Evolutionary conservation across 306 rosid species (phyloP), one percentile per base, ranked within the genome.

Genomic region (Potentilla sterilis): DNA sequence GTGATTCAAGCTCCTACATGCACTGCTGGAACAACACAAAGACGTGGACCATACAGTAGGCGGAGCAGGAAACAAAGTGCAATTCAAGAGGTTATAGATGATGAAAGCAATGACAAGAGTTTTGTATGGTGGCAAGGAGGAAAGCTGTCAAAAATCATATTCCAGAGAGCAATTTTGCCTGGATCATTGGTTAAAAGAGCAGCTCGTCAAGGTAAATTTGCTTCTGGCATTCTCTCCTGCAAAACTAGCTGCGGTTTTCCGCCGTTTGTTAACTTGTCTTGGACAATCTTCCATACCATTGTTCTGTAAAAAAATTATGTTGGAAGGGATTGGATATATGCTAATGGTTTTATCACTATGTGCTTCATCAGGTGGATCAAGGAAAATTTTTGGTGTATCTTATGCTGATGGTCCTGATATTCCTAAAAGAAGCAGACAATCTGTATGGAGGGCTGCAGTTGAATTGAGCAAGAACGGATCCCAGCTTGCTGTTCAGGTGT

Each of bases 401-500:
- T 96, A 92, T 78, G 86, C 88, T 65, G 98, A 95, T 83, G 88
- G 91, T 77, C 84, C 83, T 65, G 97, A 96, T 79, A 84, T 90
- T 75, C 97, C 97, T 16, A 92, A 81, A 81, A 92, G 99, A 83
- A 89, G 91, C 80, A 84, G 96, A 77, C 99, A 80, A 75, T 84
- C 89, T 13, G 92, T 82, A 62, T 96, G 99, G 99, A 92, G 98
- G 85, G 93, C 89, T 67, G 87, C 97, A 44, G 98, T 96, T 77
- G 92, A 89, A 82, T 85, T 83, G 90, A 90, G 97, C 83, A 88
- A 84, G 84, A 96, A 91, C 62, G 91, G 85, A 73, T 89, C 99
- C 37, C 99, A 92, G 81, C 91, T 92, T 74, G 97, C 97, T 1
- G 91, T 96, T 81, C 98, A 92, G 98, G 99, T 94, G 78, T 62